These are phyloP conservation scores for Vitis vinifera DNA, from an alignment of 164 flowering plant species.

Conservation along the genomic window DNA sequence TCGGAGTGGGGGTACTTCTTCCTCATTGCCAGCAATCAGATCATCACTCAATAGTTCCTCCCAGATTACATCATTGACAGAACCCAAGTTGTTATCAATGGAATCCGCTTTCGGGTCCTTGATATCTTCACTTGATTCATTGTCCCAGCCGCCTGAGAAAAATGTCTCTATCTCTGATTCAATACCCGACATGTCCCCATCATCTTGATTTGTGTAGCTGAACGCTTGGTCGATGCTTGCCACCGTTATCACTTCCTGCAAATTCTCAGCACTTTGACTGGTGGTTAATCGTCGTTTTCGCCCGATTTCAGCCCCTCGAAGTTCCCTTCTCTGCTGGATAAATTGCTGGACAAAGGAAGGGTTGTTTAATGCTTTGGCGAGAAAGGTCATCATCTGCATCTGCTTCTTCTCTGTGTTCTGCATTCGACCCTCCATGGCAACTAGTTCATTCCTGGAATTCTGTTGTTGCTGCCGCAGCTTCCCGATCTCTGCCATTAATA, in stretches of 20 bases:
- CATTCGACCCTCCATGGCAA: slow-evolving; percentile 49
- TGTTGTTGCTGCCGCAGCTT: slow-evolving; percentile 64
- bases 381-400: slow-evolving; percentile 64
- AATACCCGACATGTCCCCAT: slow-evolving; percentile 16
- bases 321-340: slow-evolving; percentile 25
- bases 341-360: slow-evolving; percentile 54
- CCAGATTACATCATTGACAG: slow-evolving; percentile 32
- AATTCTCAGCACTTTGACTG: slow-evolving; percentile 32
- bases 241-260: slow-evolving; percentile 11
- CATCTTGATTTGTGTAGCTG: slow-evolving; percentile 8
- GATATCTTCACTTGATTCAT: slow-evolving; percentile 29
- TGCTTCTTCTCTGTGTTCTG: slow-evolving; percentile 56
- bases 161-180: slow-evolving; percentile 40
- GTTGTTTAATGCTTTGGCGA: slow-evolving; percentile 58
- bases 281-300: slow-evolving; percentile 55
- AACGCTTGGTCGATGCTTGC: not conserved
- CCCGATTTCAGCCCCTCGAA: slow-evolving; percentile 30
- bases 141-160: slow-evolving; percentile 27
- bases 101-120: slow-evolving; percentile 10
- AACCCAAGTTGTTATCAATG: slow-evolving; percentile 17
- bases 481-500: slow-evolving; percentile 55
- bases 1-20: slow-evolving; percentile 10
- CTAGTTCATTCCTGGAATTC: slow-evolving; percentile 33
- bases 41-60: slow-evolving; percentile 44
- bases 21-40: slow-evolving; percentile 27